Conservation (phyloP, 805 yeast species). For the Saccharomyces paradoxus region DNA sequence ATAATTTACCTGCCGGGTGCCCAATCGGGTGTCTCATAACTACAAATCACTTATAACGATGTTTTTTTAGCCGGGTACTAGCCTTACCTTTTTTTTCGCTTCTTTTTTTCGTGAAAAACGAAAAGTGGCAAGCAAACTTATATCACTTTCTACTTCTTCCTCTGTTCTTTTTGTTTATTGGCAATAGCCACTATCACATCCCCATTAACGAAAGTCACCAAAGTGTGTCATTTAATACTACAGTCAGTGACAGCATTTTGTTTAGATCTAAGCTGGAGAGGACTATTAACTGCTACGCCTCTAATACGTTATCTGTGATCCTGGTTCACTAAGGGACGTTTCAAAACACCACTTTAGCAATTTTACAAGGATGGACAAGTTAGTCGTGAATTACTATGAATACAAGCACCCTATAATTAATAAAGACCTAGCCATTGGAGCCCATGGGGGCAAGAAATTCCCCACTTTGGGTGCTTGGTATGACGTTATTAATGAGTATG, state of each 20-base stretch:
- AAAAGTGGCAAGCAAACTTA: not conserved
- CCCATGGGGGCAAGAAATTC: conserved; percentile 21
- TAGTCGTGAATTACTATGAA: conserved; percentile 21
- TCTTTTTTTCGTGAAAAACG: not conserved
- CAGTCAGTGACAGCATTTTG: not conserved
- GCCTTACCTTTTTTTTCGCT: not conserved
- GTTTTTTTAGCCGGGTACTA: not conserved
- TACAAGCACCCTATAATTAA: conserved; percentile 31
- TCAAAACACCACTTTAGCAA: not conserved
- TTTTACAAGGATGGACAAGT: not conserved
- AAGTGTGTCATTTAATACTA: not conserved
- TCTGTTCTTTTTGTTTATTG: not conserved
- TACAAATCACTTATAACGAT: not conserved
- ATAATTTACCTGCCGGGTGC: not conserved
- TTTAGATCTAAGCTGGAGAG: not conserved
- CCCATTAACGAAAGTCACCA: not conserved
- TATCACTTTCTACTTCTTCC: not conserved
- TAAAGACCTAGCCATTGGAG: conserved; percentile 18
- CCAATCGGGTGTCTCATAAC: not conserved
- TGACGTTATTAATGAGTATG: conserved; percentile 30
- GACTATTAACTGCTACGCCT: not conserved
- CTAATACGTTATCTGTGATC: not conserved
- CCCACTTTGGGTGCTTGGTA: conserved; percentile 28
- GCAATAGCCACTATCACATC: not conserved
- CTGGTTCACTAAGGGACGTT: not conserved